A percentile compares a stretch with the other conserved stretches of the same genome.
Conservation (phyloP, 2,329 filamentous ascomycete genomes). For the Aspergillus udagawae region DNA sequence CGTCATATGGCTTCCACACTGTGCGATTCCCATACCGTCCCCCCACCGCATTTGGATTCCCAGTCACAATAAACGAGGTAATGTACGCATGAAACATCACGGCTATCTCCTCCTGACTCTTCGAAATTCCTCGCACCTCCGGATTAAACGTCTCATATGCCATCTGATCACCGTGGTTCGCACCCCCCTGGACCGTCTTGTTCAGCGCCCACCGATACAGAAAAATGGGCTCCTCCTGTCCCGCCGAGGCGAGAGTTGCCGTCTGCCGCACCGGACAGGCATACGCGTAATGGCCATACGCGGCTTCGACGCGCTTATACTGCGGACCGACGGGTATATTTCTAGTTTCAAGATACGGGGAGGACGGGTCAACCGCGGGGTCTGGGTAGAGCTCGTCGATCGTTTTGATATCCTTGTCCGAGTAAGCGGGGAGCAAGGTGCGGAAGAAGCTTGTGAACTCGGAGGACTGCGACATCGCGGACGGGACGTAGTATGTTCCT, state of each 20-base stretch:
- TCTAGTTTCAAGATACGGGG: slow-evolving; percentile 23
- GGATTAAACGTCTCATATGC: slow-evolving; percentile 45
- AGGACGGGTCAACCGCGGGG: slow-evolving; percentile 39
- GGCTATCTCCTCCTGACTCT: slow-evolving; percentile 41
- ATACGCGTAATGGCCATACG: slow-evolving; percentile 50
- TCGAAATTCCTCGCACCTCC: slow-evolving; percentile 31
- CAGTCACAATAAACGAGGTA: slow-evolving; percentile 46
- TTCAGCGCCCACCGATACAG: slow-evolving; percentile 54
- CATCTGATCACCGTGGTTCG: slow-evolving; percentile 49
- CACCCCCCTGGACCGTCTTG: slow-evolving; percentile 41
- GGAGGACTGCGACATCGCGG: slow-evolving; percentile 41
- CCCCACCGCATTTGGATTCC: slow-evolving; percentile 41
- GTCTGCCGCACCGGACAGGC: slow-evolving; percentile 48
- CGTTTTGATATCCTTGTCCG: slow-evolving; percentile 47
- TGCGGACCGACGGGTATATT: slow-evolving; percentile 42
- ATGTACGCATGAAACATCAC: slow-evolving; percentile 46
- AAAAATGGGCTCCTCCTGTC: slow-evolving; percentile 40
- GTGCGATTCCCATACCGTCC: slow-evolving; percentile 29
- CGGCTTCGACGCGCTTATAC: slow-evolving; percentile 50
- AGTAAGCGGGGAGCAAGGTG: slow-evolving; percentile 57
- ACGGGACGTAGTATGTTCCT: slow-evolving; percentile 61
- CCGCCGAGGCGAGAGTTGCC: slow-evolving; percentile 33
- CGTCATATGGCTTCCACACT: slow-evolving; percentile 34
- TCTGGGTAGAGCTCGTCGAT: slow-evolving; percentile 63
- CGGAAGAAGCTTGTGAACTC: slow-evolving; percentile 61